Conservation (phyloP, 257 asterid genomes). For the Gentiana straminea region DNA sequence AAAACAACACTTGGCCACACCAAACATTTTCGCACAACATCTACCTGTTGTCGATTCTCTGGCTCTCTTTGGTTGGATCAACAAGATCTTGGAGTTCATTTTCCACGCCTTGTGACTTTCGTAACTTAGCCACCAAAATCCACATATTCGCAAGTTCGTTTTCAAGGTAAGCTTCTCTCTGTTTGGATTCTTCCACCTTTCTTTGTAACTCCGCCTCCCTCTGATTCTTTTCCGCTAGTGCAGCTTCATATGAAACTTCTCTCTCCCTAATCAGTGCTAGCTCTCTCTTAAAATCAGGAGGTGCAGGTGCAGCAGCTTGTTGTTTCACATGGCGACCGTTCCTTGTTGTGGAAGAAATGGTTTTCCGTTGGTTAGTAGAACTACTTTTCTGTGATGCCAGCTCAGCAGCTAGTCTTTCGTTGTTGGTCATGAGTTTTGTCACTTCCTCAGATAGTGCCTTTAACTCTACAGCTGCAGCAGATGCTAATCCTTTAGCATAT, state of each 20-base stretch:
- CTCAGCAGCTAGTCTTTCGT: slow-evolving; percentile 62
- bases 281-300: slow-evolving; percentile 63
- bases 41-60: slow-evolving; percentile 26
- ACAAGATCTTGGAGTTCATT: slow-evolving; percentile 16
- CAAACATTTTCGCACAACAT: not conserved
- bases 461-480: slow-evolving; percentile 97
- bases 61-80: slow-evolving; percentile 29
- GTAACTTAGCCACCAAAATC: slow-evolving; percentile 83
- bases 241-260: slow-evolving; percentile 73
- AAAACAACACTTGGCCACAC: too few relatives aligned
- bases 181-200: slow-evolving; percentile 88
- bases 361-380: slow-evolving; percentile 60
- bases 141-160: slow-evolving; percentile 98
- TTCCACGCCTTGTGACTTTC: slow-evolving; percentile 54
- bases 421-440: slow-evolving; percentile 91
- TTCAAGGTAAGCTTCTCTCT: slow-evolving; percentile 89
- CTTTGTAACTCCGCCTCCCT: slow-evolving; percentile 67
- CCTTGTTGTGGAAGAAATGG: slow-evolving; percentile 25
- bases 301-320: slow-evolving; percentile 10
- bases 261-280: slow-evolving; percentile 67
- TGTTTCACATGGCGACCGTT: slow-evolving; percentile 57
- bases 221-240: slow-evolving; percentile 57
- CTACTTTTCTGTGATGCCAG: slow-evolving; percentile 60
- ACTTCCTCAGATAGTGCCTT: slow-evolving; percentile 96
- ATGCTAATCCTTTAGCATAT: slow-evolving; percentile 95